A percentile compares a stretch with the other conserved stretches of the same genome.
Evolutionary conservation across 2,329 filamentous ascomycete species (phyloP).

Genomic region (Meredithiella fracta): DNA sequence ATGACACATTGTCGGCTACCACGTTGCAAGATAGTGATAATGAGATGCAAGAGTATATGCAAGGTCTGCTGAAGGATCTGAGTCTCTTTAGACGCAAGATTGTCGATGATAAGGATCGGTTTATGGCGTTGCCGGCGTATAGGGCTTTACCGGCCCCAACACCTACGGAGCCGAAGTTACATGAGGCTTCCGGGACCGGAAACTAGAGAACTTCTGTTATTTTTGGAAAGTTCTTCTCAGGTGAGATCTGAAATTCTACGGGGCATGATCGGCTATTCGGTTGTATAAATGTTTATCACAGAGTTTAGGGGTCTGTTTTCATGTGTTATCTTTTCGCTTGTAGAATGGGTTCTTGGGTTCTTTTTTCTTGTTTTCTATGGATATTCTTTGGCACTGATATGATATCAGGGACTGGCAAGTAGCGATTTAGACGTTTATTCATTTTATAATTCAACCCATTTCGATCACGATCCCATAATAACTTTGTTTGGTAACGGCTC

Average conservation of each 20-base stretch:
- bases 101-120: constrained; percentile 60
- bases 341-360: background rate
- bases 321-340: background rate
- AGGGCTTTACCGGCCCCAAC: background rate
- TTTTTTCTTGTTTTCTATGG: background rate
- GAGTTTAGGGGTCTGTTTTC: background rate
- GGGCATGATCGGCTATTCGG: background rate
- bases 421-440: background rate
- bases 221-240: background rate
- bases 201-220: background rate
- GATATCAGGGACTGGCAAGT: constrained; percentile 1
- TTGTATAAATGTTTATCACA: background rate
- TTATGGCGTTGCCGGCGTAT: constrained; percentile 27
- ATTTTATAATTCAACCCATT: background rate
- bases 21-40: constrained; percentile 29
- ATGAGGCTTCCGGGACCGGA: background rate
- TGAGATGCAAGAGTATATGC: constrained; percentile 70
- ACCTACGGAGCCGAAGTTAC: background rate
- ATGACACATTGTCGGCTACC: constrained; percentile 28
- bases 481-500: background rate
- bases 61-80: constrained; percentile 66
- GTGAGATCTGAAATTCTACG: background rate
- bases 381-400: background rate
- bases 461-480: background rate
- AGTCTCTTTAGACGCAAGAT: constrained; percentile 72